Evolutionary conservation across 345 rosid genomes (phyloP).

Genomic region (Viola odorata): DNA sequence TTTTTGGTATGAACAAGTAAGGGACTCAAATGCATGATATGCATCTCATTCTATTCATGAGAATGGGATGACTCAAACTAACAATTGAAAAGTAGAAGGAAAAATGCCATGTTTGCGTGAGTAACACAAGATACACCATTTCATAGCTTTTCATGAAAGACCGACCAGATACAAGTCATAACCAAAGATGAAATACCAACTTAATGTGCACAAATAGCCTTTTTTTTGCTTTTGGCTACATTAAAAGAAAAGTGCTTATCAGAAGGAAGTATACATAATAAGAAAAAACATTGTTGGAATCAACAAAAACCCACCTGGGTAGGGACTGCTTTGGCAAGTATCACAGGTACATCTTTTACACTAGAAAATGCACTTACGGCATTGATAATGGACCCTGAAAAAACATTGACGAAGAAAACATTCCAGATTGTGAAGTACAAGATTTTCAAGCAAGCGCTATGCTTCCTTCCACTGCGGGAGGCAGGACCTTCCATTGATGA

Average conservation of each 20-base stretch:
- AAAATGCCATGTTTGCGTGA: too few species aligned
- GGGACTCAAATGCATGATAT: too few species aligned
- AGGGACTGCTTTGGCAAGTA: constrained; percentile 74
- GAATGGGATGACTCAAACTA: too few species aligned
- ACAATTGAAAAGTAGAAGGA: too few species aligned
- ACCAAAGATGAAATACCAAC: too few species aligned
- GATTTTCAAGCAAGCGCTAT: constrained; percentile 72
- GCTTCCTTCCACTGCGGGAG: constrained; percentile 75
- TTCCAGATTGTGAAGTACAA: constrained; percentile 91
- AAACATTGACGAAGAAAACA: constrained; percentile 77
- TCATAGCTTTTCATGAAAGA: too few species aligned
- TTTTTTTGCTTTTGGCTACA: too few species aligned
- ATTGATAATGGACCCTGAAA: constrained; percentile 69
- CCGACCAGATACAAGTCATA: too few species aligned
- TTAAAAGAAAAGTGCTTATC: background rate
- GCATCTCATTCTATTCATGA: too few species aligned
- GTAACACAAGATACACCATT: too few species aligned
- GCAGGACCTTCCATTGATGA: constrained; percentile 71
- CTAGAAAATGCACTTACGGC: constrained; percentile 48
- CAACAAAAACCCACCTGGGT: constrained; percentile 47
- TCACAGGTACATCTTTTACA: constrained; percentile 51
- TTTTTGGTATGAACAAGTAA: too few species aligned
- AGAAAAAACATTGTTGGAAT: constrained; percentile 1
- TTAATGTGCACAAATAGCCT: too few species aligned
- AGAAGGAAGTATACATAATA: background rate